These are phyloP conservation scores for Galeopsis tetrahit DNA, from an alignment of 257 asterid species.

Conservation along the genomic window DNA sequence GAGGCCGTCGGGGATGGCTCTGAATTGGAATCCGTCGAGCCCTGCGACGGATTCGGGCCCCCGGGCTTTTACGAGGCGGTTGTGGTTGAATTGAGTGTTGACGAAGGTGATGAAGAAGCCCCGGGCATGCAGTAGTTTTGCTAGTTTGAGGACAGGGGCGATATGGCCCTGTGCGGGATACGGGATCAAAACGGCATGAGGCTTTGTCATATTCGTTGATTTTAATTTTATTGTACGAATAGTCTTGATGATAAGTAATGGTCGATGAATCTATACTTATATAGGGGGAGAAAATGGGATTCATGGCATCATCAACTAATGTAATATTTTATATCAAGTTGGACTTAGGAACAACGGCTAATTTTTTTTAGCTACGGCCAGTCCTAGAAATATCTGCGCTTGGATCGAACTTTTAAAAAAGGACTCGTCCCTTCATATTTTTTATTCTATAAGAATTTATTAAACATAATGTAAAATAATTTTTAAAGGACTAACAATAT, in stretches of 20 bases:
- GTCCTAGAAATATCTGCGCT: too few species aligned
- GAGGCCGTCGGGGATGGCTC: slow-evolving; percentile 72
- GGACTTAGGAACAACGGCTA: too few species aligned
- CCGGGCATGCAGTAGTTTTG: slow-evolving; percentile 56
- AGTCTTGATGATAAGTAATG: background rate
- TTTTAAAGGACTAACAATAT: too few species aligned
- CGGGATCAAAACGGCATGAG: slow-evolving; percentile 64
- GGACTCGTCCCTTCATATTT: too few species aligned
- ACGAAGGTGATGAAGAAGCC: slow-evolving; percentile 75
- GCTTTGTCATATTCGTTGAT: slow-evolving; percentile 41
- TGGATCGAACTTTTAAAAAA: too few species aligned
- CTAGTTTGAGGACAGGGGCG: slow-evolving; percentile 59
- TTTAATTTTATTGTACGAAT: background rate
- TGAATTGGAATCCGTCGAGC: slow-evolving; percentile 50
- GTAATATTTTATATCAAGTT: background rate
- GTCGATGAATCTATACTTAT: background rate
- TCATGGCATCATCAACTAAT: background rate
- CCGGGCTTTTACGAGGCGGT: slow-evolving; percentile 55
- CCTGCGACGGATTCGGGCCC: slow-evolving; percentile 63
- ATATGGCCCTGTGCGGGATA: slow-evolving; percentile 83
- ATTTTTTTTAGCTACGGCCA: too few species aligned
- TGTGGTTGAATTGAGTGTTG: slow-evolving; percentile 71
- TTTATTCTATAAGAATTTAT: too few species aligned
- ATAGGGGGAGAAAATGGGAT: slow-evolving; percentile 11
- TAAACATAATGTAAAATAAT: too few species aligned